Evolutionary conservation across 2,329 filamentous ascomycete genomes (phyloP).

Genomic region (Dendrostoma leiphaemia): DNA sequence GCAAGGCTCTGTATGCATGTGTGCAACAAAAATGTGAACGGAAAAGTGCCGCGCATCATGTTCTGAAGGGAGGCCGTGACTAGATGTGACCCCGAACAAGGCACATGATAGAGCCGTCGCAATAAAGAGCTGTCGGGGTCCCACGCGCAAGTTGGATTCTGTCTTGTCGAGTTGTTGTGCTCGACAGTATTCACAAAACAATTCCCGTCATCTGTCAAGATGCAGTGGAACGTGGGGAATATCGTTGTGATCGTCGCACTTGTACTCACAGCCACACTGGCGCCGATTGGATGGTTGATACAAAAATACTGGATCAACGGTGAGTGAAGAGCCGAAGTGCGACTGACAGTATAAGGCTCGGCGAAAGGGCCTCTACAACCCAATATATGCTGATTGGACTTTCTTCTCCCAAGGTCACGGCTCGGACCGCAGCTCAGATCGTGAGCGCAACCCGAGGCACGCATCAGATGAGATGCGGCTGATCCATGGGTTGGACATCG

Average conservation of each 20-base stretch:
- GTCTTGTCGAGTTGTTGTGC: no score
- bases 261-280: conserved; percentile 6
- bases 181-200: no score
- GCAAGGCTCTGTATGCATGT: no score
- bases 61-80: no score
- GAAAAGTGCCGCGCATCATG: no score
- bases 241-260: conserved; percentile 1
- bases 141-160: no score
- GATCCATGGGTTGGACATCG: conserved; percentile 7
- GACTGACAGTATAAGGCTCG: no score
- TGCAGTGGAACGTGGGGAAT: conserved; percentile 7
- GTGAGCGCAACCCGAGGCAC: neutral
- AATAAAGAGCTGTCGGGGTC: no score
- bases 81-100: no score
- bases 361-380: neutral
- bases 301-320: conserved; percentile 7
- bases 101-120: no score
- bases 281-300: conserved; percentile 5
- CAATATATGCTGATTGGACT: neutral
- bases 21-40: no score
- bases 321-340: neutral
- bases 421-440: neutral
- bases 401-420: no score
- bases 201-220: conserved; percentile 1
- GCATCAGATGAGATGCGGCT: conserved; percentile 4